Base-by-base conservation (phyloP, 352 stramenopile species). In the Globisporangium splendens region DNA sequence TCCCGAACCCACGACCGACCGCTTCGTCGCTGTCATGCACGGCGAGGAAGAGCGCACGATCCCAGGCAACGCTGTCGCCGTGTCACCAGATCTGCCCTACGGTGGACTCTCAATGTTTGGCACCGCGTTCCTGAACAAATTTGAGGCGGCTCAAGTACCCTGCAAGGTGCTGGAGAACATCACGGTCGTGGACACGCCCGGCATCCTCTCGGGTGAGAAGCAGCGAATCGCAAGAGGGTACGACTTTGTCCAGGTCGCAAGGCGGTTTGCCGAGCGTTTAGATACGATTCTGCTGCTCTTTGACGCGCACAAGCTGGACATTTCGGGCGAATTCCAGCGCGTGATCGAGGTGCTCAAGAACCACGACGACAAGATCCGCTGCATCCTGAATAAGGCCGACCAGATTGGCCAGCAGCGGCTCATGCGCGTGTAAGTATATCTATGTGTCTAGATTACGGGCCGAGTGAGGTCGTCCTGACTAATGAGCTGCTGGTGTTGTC, bases 251-350 rank as follows among this genome's bases (percentile, higher is more conserved):
- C 74, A 95, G 43, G 88, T 97, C 8, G 75, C 91, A 22, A 77
- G 83, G 54, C 97, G 89, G 89, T 98, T 99, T 69, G 96, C 94
- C 8, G 95, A 98, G 79, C 91, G 96, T 33, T 96, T 95, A 17
- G 96, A 99, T 70, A 88, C 98, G 51, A 99, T 99, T 66, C 76
- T 99, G 56, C 75, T 99, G 10, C 80, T 99, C n/a, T 99, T 99
- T 75, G 97, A 99, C 79, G 96, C 97, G 18, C 96, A 99, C 79
- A 99, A 99, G 73, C 79, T 99, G 21, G 97, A 99, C 75, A 99
- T 99, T 67, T 98, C 90, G 18, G 97, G 99, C 82, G 97, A 99
- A 68, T 98, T 99, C 66, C 97, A 98, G 75, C 86, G 82, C 38
- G 94, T 97, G 33, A 99, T 99, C 70, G 95, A 99, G 69, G 89